Conservation (phyloP, 495 filamentous ascomycete genomes). For the Aspergillus incahuasiensis region DNA sequence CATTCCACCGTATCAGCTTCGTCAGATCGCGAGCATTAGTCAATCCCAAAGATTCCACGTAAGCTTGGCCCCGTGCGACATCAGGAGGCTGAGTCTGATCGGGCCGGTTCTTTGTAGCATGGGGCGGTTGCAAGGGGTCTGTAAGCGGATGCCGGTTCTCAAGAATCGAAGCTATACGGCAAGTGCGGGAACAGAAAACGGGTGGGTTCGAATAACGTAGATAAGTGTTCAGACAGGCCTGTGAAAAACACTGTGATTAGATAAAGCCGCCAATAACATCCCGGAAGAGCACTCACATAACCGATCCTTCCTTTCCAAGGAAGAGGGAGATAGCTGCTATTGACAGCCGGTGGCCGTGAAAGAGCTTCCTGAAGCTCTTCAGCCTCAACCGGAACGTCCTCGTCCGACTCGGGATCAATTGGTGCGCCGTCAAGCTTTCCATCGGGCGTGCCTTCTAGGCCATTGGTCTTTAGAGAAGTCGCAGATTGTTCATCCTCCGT, state of each 20-base stretch:
- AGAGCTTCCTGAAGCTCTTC: conserved; percentile 47
- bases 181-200: conserved; percentile 88
- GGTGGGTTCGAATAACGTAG: conserved; percentile 79
- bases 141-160: conserved; percentile 79
- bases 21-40: conserved; percentile 77
- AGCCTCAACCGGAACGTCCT: conserved; percentile 35
- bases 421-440: conserved; percentile 8
- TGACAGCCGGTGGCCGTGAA: conserved; percentile 68
- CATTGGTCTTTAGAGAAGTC: background rate
- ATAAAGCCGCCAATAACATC: background rate
- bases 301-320: conserved; percentile 92
- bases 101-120: conserved; percentile 76
- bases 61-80: conserved; percentile 58
- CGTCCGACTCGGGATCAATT: conserved; percentile 48
- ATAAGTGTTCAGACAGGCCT: conserved; percentile 93
- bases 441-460: background rate
- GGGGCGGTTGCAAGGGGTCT: conserved; percentile 70
- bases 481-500: background rate
- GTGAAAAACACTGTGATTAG: conserved; percentile 17
- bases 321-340: conserved; percentile 80
- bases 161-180: conserved; percentile 83
- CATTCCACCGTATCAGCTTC: conserved; percentile 91
- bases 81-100: conserved; percentile 64
- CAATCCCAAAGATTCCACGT: conserved; percentile 72
- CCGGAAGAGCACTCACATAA: conserved; percentile 57